Base-by-base conservation (phyloP, 2,329 filamentous ascomycete species). In the Ophiostoma montium region DNA sequence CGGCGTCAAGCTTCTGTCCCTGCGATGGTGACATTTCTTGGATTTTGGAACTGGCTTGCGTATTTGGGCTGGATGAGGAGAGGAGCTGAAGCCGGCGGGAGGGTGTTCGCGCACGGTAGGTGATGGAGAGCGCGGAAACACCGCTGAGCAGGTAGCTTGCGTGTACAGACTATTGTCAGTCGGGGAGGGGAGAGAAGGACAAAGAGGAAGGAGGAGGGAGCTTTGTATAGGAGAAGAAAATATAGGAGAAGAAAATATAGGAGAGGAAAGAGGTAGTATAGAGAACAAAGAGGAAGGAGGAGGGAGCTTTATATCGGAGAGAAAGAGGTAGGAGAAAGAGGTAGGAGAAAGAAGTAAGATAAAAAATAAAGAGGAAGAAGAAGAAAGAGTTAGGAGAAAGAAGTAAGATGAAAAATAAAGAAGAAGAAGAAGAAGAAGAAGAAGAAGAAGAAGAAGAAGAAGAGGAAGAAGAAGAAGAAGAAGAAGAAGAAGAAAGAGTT, bases 61-160 rank as follows among this genome's bases (percentile, higher is more conserved):
- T 36, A 41, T 23, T 54, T 42, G 35, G 57, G 46, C 36, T 57
- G 51, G 15, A 42, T 12, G 39, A 16, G 30, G 15, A 42, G 39
- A 30, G 7, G 39, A 67, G 5, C 67, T 63, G 51, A 70, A 64
- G 35, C 65, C 64, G 50, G 63, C 61, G n/a, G 67, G 64, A 23
- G 68, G 61, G 27, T 61, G 54, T 41, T 68, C 65, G 50, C 57
- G 57, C 43, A 18, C 15, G 39, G 39, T 42, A 16, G 66, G 66
- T 50, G 23, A 27, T 30, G 39, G 21, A 23, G 23, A 42, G n/a
- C n/a, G n/a, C n/a, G n/a, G n/a, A n/a, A n/a, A n/a, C n/a, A n/a
- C n/a, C n/a, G 18, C 19, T 27, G 44, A 35, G 44, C 44, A n/a
- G 8, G 27, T 8, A 46, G 13, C 16, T 15, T 31, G 21, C 16